Evolutionary conservation across 768 basidiomycete species (phyloP).

Genomic region (Kwoniella sp.): DNA sequence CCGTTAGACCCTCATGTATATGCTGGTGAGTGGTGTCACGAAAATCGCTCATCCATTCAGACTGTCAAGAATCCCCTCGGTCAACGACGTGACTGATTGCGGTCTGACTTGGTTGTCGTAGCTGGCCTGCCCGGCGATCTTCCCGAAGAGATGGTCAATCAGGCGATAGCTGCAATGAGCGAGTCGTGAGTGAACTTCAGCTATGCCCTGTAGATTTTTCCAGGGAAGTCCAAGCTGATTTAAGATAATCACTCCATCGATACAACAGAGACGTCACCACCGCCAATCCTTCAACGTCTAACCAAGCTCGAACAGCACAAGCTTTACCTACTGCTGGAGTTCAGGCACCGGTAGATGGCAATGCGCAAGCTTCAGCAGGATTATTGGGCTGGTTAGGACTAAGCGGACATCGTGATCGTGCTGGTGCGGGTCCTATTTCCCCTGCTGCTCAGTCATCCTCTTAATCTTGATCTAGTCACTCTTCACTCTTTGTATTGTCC

Average conservation of each 20-base stretch:
- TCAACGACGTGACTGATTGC: neutral
- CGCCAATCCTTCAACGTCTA: neutral
- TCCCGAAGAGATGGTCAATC: constrained; percentile 87
- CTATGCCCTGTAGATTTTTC: neutral
- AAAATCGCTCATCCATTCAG: neutral
- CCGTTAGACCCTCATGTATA: constrained; percentile 51
- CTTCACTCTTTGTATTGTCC: too few species aligned
- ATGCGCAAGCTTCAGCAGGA: neutral
- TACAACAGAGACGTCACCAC: neutral
- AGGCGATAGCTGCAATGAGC: constrained; percentile 70
- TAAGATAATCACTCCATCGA: too few species aligned
- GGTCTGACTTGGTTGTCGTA: constrained; percentile 68
- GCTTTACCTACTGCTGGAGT: neutral
- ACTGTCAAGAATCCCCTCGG: neutral
- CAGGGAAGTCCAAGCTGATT: neutral
- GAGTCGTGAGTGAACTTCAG: neutral
- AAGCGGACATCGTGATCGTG: neutral
- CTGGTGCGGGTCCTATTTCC: neutral
- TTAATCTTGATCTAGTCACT: too few species aligned
- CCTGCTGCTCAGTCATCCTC: neutral
- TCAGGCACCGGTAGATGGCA: neutral
- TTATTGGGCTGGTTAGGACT: neutral
- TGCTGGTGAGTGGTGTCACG: constrained; percentile 30
- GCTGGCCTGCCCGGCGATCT: constrained; percentile 92
- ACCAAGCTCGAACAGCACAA: neutral